A percentile compares a stretch with the other conserved stretches of the same genome.
These are phyloP conservation scores for Metarhizium brunneum DNA, from an alignment of 2,329 filamentous ascomycete species.

Conservation along the genomic window DNA sequence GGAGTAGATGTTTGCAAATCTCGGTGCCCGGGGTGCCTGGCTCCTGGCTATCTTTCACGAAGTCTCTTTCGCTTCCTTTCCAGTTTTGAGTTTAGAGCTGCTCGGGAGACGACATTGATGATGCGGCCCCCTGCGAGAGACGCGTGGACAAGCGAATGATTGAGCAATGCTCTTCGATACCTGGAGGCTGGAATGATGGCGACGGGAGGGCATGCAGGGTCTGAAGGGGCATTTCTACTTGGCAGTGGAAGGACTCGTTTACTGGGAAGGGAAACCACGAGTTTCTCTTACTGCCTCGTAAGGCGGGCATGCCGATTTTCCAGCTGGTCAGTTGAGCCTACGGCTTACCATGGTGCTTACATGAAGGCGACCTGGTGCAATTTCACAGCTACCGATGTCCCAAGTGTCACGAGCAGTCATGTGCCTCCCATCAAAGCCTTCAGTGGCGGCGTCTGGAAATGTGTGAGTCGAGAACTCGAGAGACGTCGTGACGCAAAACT, in stretches of 20 bases:
- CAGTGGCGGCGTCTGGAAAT: neutral
- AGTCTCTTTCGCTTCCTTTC: neutral
- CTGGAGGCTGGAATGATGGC: neutral
- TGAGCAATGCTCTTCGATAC: neutral
- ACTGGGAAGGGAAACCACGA: no score
- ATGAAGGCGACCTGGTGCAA: no score
- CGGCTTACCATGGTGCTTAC: no score
- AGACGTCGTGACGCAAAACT: neutral
- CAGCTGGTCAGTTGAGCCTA: no score
- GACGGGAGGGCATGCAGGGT: no score
- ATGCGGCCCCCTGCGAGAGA: neutral
- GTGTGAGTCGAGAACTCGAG: neutral
- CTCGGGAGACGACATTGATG: neutral
- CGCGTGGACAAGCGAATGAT: neutral
- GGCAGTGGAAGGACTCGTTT: no score
- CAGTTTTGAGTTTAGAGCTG: no score
- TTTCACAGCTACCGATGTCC: no score
- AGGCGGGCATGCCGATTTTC: no score
- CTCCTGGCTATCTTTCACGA: no score
- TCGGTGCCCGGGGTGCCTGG: neutral
- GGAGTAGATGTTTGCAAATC: neutral
- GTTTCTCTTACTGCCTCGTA: no score
- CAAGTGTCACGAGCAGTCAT: neutral
- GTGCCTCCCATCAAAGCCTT: neutral
- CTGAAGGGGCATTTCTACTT: no score